Evolutionary conservation across 345 rosid species (phyloP).

Genomic region (Sisymbrium altissimum): DNA sequence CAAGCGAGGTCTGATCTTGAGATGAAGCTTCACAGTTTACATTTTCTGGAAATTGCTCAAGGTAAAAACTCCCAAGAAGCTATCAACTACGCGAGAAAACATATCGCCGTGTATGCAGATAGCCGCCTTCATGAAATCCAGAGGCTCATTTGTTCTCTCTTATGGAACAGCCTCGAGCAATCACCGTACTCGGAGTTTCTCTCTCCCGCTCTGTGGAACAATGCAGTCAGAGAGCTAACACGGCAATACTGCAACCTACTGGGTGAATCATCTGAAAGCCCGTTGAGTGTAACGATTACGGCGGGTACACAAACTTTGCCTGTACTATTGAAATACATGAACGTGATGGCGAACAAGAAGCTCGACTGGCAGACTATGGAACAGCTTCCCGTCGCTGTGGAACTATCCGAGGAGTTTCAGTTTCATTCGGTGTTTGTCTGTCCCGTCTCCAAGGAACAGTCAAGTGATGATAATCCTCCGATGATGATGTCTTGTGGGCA

Average conservation of each 20-base stretch:
- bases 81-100: constrained; percentile 50
- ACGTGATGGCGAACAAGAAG: constrained; percentile 63
- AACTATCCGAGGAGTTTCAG: constrained; percentile 58
- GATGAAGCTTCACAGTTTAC: constrained; percentile 63
- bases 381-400: constrained; percentile 66
- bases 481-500: constrained; percentile 82
- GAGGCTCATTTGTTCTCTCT: constrained; percentile 60
- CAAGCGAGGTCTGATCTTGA: constrained; percentile 59
- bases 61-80: constrained; percentile 48
- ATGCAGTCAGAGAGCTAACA: constrained; percentile 53
- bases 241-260: constrained; percentile 61
- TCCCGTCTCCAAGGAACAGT: constrained; percentile 75
- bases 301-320: constrained; percentile 73
- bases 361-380: constrained; percentile 63
- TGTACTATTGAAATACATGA: constrained; percentile 65
- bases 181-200: constrained; percentile 53
- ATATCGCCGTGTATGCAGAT: constrained; percentile 41
- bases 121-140: constrained; percentile 46
- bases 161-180: constrained; percentile 51
- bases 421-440: constrained; percentile 76
- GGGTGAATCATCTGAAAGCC: constrained; percentile 60
- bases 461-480: constrained; percentile 69
- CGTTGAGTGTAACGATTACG: constrained; percentile 50
- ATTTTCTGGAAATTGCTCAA: constrained; percentile 56
- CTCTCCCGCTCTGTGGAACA: constrained; percentile 51